Base-by-base conservation (phyloP, 345 rosid genomes). In the Trapa incisa region DNA sequence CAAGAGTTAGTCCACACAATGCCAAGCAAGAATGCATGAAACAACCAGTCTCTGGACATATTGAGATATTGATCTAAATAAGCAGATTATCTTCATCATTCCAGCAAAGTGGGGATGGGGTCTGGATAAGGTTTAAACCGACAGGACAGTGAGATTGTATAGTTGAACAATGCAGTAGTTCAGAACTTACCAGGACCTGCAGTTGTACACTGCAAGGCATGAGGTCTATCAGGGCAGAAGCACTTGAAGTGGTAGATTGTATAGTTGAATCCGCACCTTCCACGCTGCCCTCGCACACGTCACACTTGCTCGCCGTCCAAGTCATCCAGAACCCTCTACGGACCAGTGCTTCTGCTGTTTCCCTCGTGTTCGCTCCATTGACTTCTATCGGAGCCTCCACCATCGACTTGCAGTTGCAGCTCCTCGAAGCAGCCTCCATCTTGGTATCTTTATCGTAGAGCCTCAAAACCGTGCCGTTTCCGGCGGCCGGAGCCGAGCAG, bases 171-270 rank as follows among this genome's bases (percentile, higher is more conserved):
- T 14, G 61, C 14, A 45, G 36, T 45, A 0, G 37, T 15, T 22
- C 17, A 0, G 43, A 43, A 13, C 47, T 32, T 22, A 70, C 62
- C 63, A 2, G 62, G n/a, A 17, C 29, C 29, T 22, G 29, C 29
- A 22, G 29, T 22, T 22, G 11, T 16, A 0, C 90, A 85, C 0
- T 5, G 36, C 74, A 17, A 2, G 58, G 73, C 64, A 66, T 81
- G 87, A 47, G 87, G 80, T 35, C 87, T 62, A n/a, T 85, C 87
- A 0, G 84, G 81, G 75, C 87, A 85, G 66, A 67, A 85, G 39
- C 87, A 85, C 67, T 47, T 65, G 77, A 85, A 81, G 48, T 65
- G 80, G 48, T 14, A 60, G 0, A 33, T 64, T 0, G 0, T 0
- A 3, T 0, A 0, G 57, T 85, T 11, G 54, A 83, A 76, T 4